A percentile compares a stretch with the other conserved stretches of the same genome.
Conservation (phyloP, 345 rosid species). For the Citrus mangshanensis region DNA sequence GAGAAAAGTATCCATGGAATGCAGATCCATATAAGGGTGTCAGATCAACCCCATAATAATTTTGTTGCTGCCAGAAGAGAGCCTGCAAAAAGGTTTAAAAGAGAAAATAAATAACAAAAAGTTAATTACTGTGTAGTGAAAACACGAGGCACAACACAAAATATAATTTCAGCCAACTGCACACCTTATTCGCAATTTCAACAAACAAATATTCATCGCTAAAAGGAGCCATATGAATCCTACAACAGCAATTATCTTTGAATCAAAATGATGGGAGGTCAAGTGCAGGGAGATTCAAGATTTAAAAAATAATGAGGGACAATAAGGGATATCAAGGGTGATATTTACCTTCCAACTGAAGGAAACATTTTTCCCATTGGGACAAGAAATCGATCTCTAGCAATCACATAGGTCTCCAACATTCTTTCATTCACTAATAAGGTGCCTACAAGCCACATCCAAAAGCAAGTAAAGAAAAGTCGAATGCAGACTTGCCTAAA, state of each 20-base stretch:
- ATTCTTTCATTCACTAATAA: slow-evolving; percentile 93
- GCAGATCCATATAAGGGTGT: slow-evolving; percentile 81
- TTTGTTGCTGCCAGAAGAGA: slow-evolving; percentile 96
- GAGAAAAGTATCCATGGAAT: slow-evolving; percentile 91
- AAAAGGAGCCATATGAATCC: slow-evolving; percentile 99
- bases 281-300: neutral
- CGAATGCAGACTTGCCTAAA: neutral
- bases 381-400: slow-evolving; percentile 87
- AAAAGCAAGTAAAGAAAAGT: neutral
- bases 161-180: slow-evolving; percentile 2
- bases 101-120: neutral
- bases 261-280: neutral
- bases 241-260: slow-evolving; percentile 35
- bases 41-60: slow-evolving; percentile 87
- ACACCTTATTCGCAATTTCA: slow-evolving; percentile 99
- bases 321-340: neutral
- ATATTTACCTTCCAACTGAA: slow-evolving; percentile 75
- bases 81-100: slow-evolving; percentile 46
- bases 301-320: neutral
- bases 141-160: neutral
- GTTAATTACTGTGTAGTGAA: neutral
- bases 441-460: slow-evolving; percentile 58
- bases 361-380: slow-evolving; percentile 98
- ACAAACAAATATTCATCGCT: slow-evolving; percentile 90
- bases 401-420: slow-evolving; percentile 96